Percentiles rank a stretch among this genome's conserved stretches.
phyloP scores from a whole-genome alignment of 176 grass and related monocot genomes.

The Pharus latifolius region DNA sequence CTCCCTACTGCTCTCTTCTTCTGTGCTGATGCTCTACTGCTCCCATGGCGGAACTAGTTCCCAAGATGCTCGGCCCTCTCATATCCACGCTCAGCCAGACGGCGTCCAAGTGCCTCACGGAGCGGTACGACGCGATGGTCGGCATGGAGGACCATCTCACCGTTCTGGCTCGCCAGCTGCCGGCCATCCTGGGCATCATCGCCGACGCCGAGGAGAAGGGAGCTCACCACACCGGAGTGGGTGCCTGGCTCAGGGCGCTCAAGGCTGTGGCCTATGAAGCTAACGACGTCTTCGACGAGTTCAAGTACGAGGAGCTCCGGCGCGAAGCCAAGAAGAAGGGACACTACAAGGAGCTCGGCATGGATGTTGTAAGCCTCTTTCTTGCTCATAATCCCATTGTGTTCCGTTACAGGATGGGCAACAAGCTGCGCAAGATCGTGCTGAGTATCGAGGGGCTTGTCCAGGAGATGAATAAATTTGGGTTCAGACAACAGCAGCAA shows the following conservation, averaged over 20 bases:
- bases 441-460: not conserved
- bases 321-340: not conserved
- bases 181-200: not conserved
- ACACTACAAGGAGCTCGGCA: not conserved
- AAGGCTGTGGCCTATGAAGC: slow-evolving; percentile 12
- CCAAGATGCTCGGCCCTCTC: not conserved
- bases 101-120: not conserved
- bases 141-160: not conserved
- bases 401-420: not conserved
- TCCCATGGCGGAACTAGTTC: not conserved
- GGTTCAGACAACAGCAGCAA: not conserved
- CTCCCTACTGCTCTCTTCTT: too few relatives aligned
- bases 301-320: slow-evolving; percentile 4
- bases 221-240: not conserved
- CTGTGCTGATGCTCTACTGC: too few relatives aligned
- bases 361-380: not conserved
- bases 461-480: not conserved
- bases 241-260: not conserved
- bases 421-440: slow-evolving; percentile 4
- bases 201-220: not conserved
- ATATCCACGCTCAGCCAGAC: not conserved
- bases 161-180: not conserved
- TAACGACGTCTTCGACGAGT: slow-evolving; percentile 23
- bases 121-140: not conserved
- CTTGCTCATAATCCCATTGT: not conserved